A percentile compares a stretch with the other conserved stretches of the same genome.
Evolutionary conservation across 768 basidiomycete species (phyloP).

Genomic region (Pluteus cervinus): DNA sequence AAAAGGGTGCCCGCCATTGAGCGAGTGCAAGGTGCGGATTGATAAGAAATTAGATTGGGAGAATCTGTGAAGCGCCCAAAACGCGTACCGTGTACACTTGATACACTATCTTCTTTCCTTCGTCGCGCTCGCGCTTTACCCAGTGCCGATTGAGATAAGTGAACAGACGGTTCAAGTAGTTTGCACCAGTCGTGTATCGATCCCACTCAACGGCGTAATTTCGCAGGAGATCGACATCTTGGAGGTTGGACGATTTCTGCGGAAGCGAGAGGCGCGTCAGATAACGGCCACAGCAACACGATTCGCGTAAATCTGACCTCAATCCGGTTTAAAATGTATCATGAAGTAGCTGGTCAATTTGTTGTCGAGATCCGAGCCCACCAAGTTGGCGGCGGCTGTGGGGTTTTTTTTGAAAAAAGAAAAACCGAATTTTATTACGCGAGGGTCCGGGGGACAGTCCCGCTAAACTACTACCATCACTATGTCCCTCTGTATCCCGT

Average conservation of each 20-base stretch:
- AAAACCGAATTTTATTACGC: too few relatives aligned
- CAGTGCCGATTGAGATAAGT: slow-evolving; percentile 98
- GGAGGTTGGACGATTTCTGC: slow-evolving; percentile 74
- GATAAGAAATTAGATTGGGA: slow-evolving; percentile 1
- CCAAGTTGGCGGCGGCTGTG: slow-evolving; percentile 95
- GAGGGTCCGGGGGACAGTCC: too few relatives aligned
- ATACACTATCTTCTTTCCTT: slow-evolving; percentile 94
- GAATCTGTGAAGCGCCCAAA: slow-evolving; percentile 19
- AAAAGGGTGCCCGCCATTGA: slow-evolving; percentile 93
- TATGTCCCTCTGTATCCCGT: too few relatives aligned
- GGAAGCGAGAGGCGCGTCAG: slow-evolving; percentile 11
- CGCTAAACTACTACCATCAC: too few relatives aligned
- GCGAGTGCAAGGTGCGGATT: slow-evolving; percentile 65
- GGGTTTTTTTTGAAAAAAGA: too few relatives aligned
- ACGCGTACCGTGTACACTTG: slow-evolving; percentile 90
- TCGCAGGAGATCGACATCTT: slow-evolving; percentile 86
- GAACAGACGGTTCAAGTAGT: slow-evolving; percentile 94
- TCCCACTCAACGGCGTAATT: slow-evolving; percentile 96
- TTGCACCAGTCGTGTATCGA: slow-evolving; percentile 94
- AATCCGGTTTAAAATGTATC: slow-evolving; percentile 69
- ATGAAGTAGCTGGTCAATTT: slow-evolving; percentile 89
- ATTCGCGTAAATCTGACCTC: slow-evolving; percentile 27
- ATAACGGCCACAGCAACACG: slow-evolving; percentile 3
- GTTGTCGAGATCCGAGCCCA: slow-evolving; percentile 96
- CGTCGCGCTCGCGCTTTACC: slow-evolving; percentile 98